Base-by-base conservation (phyloP, 345 rosid genomes). In the Populus ilicifolia region DNA sequence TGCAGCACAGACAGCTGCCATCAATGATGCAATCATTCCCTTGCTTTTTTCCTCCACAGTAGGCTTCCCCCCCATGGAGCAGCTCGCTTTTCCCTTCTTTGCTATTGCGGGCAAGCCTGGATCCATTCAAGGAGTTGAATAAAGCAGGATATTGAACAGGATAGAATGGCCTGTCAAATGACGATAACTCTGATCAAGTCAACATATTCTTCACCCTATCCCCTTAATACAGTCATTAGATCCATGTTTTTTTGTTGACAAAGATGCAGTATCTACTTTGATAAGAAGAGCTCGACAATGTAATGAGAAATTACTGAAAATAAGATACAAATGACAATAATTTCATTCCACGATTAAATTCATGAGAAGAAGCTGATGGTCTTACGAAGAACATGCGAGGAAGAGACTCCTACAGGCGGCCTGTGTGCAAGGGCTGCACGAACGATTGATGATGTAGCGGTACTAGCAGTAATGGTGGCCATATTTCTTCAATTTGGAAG, bases 91-190 rank as follows among this genome's bases (percentile, higher is more conserved):
- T 67, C 91, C 95, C 75, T 78, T 89, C 84, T 68, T 78, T 30
- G 88, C 81, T 82, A 85, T 75, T 46, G 80, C 75, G 10, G 97
- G 91, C 90, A 93, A 85, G 29, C 98, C 97, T 95, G 79, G 23
- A 41, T 82, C 30, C 41, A 59, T 16, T 71, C 21, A 14, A 25
- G 16, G 0, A 48, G 14, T 43, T 27, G 48, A 43, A 46, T 17
- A 8, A 62, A n/a, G 13, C 6, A 62, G 13, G 14, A 35, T 1
- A 11, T 0, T 36, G 21, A 43, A 41, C 46, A 10, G 46, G 11
- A 41, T 9, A 33, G 44, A 41, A 21, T 56, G 62, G 0, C 62
- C 62, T 8, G 27, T 56, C 62, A 56, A 8, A 21, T n/a, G 27
- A 56, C 23, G 27, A 56, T 41, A 41, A 41, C 46, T 41, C 14